These are phyloP conservation scores for Phytophthora podocarpi DNA, from an alignment of 352 stramenopile genomes.

Conservation along the genomic window DNA sequence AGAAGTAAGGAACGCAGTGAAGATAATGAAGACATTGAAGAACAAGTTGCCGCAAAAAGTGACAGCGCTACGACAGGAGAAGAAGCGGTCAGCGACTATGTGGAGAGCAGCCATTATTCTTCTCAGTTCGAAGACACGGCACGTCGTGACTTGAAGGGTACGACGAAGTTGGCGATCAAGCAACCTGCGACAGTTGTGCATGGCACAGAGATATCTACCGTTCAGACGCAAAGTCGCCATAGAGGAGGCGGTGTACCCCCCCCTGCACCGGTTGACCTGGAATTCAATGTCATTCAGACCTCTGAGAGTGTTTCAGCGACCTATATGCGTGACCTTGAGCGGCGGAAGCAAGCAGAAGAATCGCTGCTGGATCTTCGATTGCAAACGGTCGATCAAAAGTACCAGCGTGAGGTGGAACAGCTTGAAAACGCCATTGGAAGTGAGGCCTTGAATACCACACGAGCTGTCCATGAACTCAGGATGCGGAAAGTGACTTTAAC, in stretches of 20 bases:
- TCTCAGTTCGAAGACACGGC: conserved; percentile 12
- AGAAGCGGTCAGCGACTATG: not conserved
- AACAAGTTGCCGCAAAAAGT: not conserved
- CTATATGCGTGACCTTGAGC: conserved; percentile 53
- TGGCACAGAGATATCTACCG: not conserved
- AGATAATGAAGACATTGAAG: not conserved
- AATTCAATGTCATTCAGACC: not conserved
- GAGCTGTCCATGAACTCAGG: conserved; percentile 16
- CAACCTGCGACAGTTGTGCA: not conserved
- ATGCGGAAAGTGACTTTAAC: conserved; percentile 40
- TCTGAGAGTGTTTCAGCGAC: conserved; percentile 22
- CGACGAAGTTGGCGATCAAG: not conserved
- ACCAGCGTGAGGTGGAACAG: conserved; percentile 32
- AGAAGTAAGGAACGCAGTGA: not conserved
- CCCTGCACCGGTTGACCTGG: not conserved
- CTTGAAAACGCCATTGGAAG: conserved; percentile 26
- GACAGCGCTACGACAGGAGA: not conserved
- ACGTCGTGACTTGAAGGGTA: not conserved
- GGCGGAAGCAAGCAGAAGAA: conserved; percentile 55
- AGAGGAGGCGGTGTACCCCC: not conserved
- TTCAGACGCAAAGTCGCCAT: not conserved
- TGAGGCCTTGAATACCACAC: not conserved
- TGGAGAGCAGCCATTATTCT: conserved; percentile 15
- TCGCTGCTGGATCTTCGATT: conserved; percentile 55
- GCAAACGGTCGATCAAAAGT: conserved; percentile 44